Evolutionary conservation across 805 yeast species (phyloP), one percentile per base, ranked within the genome.

Genomic region (Sugiyamaella marilandica): DNA sequence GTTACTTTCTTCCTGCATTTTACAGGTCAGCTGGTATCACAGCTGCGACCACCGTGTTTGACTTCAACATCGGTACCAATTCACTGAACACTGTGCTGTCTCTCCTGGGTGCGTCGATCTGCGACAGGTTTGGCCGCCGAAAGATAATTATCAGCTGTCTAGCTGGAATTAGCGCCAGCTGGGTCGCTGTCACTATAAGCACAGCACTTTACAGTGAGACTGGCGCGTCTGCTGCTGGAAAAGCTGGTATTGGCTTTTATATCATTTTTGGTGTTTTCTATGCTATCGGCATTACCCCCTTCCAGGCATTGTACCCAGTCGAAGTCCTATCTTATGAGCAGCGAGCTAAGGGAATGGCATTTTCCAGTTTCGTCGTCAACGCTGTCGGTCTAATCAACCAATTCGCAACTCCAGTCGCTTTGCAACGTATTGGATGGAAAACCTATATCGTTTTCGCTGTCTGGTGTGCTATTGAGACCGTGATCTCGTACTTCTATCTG

Each of bases 401-500:
- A 18, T 59, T 54, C 41, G 55, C 56, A 21, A 52, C 51, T 13
- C 58, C 64, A 19, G 53, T 59, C 10, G 72, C 70, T 2, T 62
- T 69, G 68, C 45, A 61, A 44, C 61, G 61, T 32, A 69, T 68
- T 45, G 59, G 58, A 10, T 65, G 63, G 56, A 65, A 68, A 63
- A 65, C 59, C 50, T 69, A 66, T 52, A 62, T 68, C 7, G 64
- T 69, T 52, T 68, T 58, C 47, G 64, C 59, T 16, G 61, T 65
- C 50, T 68, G 68, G 67, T 65, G 64, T 50, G 16, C 61, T 13
- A 53, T 62, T 41, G 64, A 65, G 47, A 55, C 60, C 21, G 48
- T 46, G 16, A 51, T 83, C 67, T 84, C 85, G 50, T 81, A 78
- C 76, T 82, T 85, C 74, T 75, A 78, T 60, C 79, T 86, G 56